Evolutionary conservation across 768 basidiomycete genomes (phyloP), one percentile per base, ranked within the genome.

Genomic region (Panaeolus papilionaceus): DNA sequence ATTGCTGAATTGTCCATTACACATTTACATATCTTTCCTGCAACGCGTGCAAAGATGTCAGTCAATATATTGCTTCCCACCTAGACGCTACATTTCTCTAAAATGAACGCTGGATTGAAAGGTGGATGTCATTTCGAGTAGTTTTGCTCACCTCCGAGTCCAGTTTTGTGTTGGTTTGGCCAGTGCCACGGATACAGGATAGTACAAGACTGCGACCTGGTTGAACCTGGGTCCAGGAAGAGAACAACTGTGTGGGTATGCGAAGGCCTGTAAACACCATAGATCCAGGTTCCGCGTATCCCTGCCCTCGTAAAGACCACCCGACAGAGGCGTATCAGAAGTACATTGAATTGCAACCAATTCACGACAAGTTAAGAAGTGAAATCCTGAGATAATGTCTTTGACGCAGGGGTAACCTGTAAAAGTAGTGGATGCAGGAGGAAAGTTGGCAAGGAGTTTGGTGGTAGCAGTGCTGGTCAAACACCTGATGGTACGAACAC

Each of bases 1-100:
- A 49, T 49, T 49, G 47, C 47, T 49, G 47, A 49, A 49, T 49
- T 49, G 47, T 49, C 16, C 47, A 26, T 18, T 7, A 45, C 16
- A 20, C 18, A 45, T 16, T 7, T 0, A 18, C n/a, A 20, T 12
- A 49, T 42, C 40, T 42, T 42, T 42, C 40, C 42, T 44, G 42
- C 18, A 44, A 16, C 42, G 12, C 11, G 12, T 14, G 14, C 14
- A 1, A 18, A 44, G 42, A 44, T 44, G 39, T 44, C 42, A 44
- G 16, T 44, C 42, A 33, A 33, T 33, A 0, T 12, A 5, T 44
- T 16, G 16, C 42, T 16, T 6, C 42, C 42, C 42, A 44, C 42
- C 33, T 33, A 5, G 33, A 33, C 33, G 33, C 33, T 33, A 33
- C 5, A 33, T 33, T 2, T 33, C 33, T 44, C 18, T 18, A 6